A percentile compares a stretch with the other conserved stretches of the same genome.
phyloP scores from a whole-genome alignment of 1,284 basidiomycete genomes.

The Puccinia horiana region DNA sequence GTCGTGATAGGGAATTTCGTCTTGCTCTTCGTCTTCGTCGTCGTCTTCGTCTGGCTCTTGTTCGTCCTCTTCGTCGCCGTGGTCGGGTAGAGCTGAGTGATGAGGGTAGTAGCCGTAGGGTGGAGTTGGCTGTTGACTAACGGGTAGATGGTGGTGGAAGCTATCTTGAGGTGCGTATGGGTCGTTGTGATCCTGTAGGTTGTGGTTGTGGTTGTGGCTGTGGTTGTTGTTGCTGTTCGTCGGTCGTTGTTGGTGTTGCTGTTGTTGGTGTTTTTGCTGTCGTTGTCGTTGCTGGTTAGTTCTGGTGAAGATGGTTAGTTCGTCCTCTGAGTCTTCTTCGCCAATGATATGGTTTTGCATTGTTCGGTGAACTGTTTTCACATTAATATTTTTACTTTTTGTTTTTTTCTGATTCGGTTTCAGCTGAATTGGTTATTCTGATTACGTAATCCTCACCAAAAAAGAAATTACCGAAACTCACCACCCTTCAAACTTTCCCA shows the following conservation, averaged over 20 bases:
- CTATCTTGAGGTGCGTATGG: not conserved
- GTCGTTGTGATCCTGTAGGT: not conserved
- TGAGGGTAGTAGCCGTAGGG: constrained; percentile 27
- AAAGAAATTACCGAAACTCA: too few relatives aligned
- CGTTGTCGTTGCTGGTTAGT: too few relatives aligned
- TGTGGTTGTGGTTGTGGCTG: not conserved
- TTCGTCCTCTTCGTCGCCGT: constrained; percentile 14
- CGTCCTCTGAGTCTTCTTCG: not conserved
- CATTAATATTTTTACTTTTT: too few relatives aligned
- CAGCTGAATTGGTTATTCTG: too few relatives aligned
- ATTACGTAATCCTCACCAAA: too few relatives aligned
- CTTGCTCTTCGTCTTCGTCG: not conserved
- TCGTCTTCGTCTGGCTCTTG: not conserved
- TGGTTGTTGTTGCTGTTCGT: not conserved
- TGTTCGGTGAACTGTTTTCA: too few relatives aligned
- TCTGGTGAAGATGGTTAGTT: not conserved
- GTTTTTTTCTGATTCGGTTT: too few relatives aligned
- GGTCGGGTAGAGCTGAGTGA: not conserved
- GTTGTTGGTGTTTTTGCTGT: constrained; percentile 13
- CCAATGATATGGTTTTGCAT: constrained; percentile 34
- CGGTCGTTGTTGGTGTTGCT: constrained; percentile 26
- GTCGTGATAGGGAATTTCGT: not conserved
- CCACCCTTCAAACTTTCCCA: too few relatives aligned
- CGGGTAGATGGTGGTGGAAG: constrained; percentile 1
- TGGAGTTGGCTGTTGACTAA: not conserved